These are phyloP conservation scores for Trichoderma citrinoviride DNA, from an alignment of 2,329 filamentous ascomycete species.

Conservation along the genomic window DNA sequence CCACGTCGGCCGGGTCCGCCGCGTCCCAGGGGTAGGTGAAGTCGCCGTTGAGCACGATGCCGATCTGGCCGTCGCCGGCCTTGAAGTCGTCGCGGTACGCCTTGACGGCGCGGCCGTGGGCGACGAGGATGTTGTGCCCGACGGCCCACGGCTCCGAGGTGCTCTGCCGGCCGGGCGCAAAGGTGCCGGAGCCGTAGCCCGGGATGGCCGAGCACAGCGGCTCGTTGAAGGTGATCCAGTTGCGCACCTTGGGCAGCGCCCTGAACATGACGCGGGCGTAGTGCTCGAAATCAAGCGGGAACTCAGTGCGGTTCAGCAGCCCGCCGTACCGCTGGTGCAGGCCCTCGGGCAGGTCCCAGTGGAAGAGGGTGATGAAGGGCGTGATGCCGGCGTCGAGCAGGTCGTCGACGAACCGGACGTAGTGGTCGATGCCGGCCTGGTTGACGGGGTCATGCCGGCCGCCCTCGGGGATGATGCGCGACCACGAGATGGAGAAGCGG, in stretches of 20 bases:
- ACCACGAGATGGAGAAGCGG: conserved; percentile 83
- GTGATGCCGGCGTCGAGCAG: conserved; percentile 72
- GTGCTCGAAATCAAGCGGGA: conserved; percentile 74
- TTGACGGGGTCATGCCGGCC: conserved; percentile 81
- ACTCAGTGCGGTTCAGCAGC: conserved; percentile 76
- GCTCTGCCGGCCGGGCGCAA: conserved; percentile 79
- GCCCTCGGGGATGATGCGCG: conserved; percentile 80
- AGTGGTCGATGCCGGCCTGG: conserved; percentile 72
- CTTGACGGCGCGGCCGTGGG: conserved; percentile 78
- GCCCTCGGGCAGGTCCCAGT: conserved; percentile 82
- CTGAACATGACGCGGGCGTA: conserved; percentile 77
- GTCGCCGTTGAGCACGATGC: conserved; percentile 85
- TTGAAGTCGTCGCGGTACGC: conserved; percentile 82
- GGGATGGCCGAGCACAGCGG: conserved; percentile 82
- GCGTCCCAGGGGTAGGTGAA: conserved; percentile 81
- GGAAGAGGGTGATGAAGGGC: conserved; percentile 79
- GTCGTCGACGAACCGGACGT: conserved; percentile 75
- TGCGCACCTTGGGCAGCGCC: conserved; percentile 71
- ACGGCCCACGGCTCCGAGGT: conserved; percentile 76
- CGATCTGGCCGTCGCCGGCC: conserved; percentile 71
- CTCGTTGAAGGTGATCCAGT: conserved; percentile 92
- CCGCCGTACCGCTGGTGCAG: conserved; percentile 80
- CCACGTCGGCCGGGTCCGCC: conserved; percentile 69
- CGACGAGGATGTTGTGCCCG: conserved; percentile 75
- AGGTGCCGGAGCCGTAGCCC: conserved; percentile 73